Evolutionary conservation across 371 early-diverging fungal genomes (phyloP), one percentile per base, ranked within the genome.

Genomic region (Mucor plumbeus): DNA sequence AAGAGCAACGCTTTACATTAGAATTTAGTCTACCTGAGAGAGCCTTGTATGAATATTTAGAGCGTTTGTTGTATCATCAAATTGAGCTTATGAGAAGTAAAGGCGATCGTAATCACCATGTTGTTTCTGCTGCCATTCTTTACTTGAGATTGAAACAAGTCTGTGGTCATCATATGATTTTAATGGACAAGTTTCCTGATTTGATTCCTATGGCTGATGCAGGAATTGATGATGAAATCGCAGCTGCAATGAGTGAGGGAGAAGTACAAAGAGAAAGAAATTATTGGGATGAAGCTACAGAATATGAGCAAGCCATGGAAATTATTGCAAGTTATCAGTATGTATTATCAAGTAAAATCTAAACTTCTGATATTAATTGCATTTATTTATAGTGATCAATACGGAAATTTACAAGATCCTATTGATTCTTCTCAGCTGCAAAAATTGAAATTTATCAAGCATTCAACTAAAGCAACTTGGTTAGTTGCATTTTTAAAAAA

Each of bases 101-200:
- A 19, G 73, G 66, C 1, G 62, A 67, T 35, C 44, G 44, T 5
- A 69, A 77, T 36, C 34, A 68, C 4, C 58, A 59, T 4, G 41
- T 59, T 4, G 54, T 71, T 0, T 67, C 74, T 0, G 53, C 81
- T 0, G 64, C 72, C 8, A 63, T 78, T 38, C 67, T 81, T 0
- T 81, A 81, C 54, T 61, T 81, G 31, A 70, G 81, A 26, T 55
- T 81, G 11, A 81, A 81, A 11, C 81, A 81, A 74, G 78, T 71
- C 0, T 81, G 81, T 71, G 76, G 70, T 3, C 81, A 81, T 36
- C 73, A 73, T 60, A 69, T 66, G 56, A 73, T 81, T 31, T 47
- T 81, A 35, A 36, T 78, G 13, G 63, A 72, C 10, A 78, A 78
- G 39, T 81, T 81, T 35, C 79, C 79, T 1, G 68, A 78, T 60